Base-by-base conservation (phyloP, 768 basidiomycete species). In the Mycena floridula region DNA sequence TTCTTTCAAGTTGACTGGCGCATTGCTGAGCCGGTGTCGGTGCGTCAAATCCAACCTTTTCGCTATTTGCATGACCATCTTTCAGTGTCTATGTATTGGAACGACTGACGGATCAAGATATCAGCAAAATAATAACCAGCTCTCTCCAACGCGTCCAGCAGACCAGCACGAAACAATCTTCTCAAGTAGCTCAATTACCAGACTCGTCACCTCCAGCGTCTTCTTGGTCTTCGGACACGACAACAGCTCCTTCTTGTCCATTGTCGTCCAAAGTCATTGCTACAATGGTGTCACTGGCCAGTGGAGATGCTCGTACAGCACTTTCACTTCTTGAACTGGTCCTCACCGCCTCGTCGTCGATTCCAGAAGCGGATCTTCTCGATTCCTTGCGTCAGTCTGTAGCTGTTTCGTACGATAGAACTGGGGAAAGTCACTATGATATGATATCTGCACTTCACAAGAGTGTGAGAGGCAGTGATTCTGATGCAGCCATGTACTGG, bases 401-500 rank as follows among this genome's bases (percentile, higher is more conserved):
- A 13, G 74, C 77, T 11, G 72, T 76, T 24, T 73, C 82, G 5
- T 89, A 86, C 55, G 86, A 91, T 59, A 76, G 89, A 25, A 74
- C 75, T 7, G 87, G 88, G 3, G 90, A 91, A 50, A 72, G 72
- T 47, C 76, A 70, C 46, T 90, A 89, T 55, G 87, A 90, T 59
- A 81, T 86, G 79, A 89, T 89, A 52, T 85, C 81, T 25, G 89
- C 85, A 3, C 65, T 92, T 52, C 89, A 93, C 64, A 93, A 93
- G 61, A 79, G 79, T 46, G 74, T 92, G 25, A 74, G 90, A 25
- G 90, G 88, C 7, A 78, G 80, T 44, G 79, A 90, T 50, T 79
- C 79, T 5, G 72, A 72, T 54, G 90, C 88, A 0, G 89, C 89
- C 5, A 65, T 91, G 69, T 93, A 92, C 59, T 93, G 89, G 88